Evolutionary conservation across 2,329 filamentous ascomycete species (phyloP).

Genomic region (Alternaria triticimaculans): DNA sequence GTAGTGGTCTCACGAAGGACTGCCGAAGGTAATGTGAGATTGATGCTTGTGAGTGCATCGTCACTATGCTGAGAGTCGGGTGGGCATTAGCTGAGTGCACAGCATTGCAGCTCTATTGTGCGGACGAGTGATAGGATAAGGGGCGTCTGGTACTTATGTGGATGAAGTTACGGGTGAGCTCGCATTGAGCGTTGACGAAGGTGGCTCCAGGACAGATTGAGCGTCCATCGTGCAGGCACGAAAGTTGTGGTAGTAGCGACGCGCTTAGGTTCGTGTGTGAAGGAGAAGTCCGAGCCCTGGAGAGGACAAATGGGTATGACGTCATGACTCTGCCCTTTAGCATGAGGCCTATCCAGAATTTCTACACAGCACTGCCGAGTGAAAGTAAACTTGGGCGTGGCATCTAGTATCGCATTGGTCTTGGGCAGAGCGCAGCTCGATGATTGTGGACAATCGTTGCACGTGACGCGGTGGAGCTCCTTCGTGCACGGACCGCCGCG

Average conservation of each 20-base stretch:
- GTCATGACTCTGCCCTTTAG: background rate
- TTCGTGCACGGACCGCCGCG: background rate
- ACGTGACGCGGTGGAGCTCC: background rate
- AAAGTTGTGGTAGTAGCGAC: background rate
- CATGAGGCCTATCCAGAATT: background rate
- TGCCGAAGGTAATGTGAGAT: background rate
- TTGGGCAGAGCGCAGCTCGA: background rate
- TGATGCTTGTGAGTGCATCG: background rate
- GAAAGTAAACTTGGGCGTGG: background rate
- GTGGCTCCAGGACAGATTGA: background rate
- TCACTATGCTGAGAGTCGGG: background rate
- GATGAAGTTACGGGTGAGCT: background rate
- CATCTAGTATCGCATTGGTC: background rate
- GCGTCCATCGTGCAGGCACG: too few relatives aligned
- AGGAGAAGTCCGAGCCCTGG: background rate
- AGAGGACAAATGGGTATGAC: background rate
- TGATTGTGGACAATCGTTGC: background rate
- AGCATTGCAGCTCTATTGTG: background rate
- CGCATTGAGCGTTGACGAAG: background rate
- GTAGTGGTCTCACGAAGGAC: background rate
- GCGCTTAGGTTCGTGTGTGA: background rate
- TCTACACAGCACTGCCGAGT: background rate
- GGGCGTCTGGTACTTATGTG: background rate
- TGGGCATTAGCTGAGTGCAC: background rate
- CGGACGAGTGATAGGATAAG: background rate